phyloP scores from a whole-genome alignment of 202 grass and related monocot genomes.

The Tripidium arundinaceum region DNA sequence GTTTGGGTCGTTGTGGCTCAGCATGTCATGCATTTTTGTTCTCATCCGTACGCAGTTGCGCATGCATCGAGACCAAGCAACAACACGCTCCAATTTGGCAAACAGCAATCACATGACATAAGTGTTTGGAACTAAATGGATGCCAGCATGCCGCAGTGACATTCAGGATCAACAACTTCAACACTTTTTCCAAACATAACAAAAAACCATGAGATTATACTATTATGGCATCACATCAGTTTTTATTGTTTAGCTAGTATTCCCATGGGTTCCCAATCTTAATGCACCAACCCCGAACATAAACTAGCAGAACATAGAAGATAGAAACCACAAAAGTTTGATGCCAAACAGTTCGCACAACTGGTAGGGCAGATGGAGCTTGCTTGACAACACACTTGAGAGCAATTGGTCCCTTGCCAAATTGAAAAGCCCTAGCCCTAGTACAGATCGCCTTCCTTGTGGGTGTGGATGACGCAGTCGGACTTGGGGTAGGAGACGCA shows the following conservation, averaged over 20 bases:
- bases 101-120: background rate
- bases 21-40: background rate
- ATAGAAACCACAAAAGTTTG: slow-evolving; percentile 22
- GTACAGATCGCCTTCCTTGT: slow-evolving; percentile 91
- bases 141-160: background rate
- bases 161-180: background rate
- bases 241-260: slow-evolving; percentile 30
- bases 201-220: slow-evolving; percentile 21
- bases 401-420: background rate
- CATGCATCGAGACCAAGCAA: background rate
- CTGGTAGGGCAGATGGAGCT: slow-evolving; percentile 4
- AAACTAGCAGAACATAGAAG: background rate
- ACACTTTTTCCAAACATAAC: background rate
- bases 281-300: slow-evolving; percentile 18
- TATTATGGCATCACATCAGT: slow-evolving; percentile 10
- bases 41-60: background rate
- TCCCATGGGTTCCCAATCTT: slow-evolving; percentile 33
- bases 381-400: slow-evolving; percentile 4
- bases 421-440: slow-evolving; percentile 15
- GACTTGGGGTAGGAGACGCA: slow-evolving; percentile 80
- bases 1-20: background rate
- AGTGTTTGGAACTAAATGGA: background rate
- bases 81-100: background rate
- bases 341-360: slow-evolving; percentile 20
- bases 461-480: slow-evolving; percentile 84